phyloP scores from a whole-genome alignment of 75 land plant species.

The Cryptomeria japonica region DNA sequence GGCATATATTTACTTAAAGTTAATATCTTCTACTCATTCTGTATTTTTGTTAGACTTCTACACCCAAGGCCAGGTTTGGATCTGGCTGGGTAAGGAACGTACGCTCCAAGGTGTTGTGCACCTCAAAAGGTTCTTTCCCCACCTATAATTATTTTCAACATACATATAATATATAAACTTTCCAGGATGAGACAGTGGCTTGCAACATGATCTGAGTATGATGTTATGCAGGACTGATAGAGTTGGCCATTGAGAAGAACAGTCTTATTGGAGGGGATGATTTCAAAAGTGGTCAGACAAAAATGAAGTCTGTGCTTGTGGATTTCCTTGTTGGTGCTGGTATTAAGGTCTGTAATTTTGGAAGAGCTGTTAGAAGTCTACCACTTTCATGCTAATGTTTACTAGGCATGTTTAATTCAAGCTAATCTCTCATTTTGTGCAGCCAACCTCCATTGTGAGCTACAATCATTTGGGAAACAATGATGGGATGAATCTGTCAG shows the following conservation, averaged over 20 bases:
- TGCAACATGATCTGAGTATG: not conserved
- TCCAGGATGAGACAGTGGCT: not conserved
- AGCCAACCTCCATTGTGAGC: slow-evolving; percentile 64
- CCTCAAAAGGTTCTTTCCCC: not conserved
- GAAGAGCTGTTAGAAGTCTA: not conserved
- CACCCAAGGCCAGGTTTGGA: not conserved
- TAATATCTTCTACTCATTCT: not conserved
- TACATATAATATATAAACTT: not conserved
- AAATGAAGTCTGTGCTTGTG: slow-evolving; percentile 55
- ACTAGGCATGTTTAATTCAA: not conserved
- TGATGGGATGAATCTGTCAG: slow-evolving; percentile 60
- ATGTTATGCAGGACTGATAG: not conserved
- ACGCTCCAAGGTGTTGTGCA: not conserved
- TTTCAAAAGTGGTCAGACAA: slow-evolving; percentile 57
- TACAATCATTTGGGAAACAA: slow-evolving; percentile 65
- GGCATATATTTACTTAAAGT: not conserved
- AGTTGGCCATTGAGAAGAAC: not conserved
- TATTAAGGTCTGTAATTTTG: slow-evolving; percentile 32
- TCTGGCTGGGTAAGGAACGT: not conserved
- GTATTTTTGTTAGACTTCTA: not conserved
- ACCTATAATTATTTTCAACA: not conserved
- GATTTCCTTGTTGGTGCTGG: slow-evolving; percentile 64
- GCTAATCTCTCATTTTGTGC: not conserved
- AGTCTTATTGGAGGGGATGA: slow-evolving; percentile 43
- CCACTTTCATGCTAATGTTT: not conserved